Conservation (phyloP, 805 yeast genomes). For the Kurtzmaniella cleridarum region DNA sequence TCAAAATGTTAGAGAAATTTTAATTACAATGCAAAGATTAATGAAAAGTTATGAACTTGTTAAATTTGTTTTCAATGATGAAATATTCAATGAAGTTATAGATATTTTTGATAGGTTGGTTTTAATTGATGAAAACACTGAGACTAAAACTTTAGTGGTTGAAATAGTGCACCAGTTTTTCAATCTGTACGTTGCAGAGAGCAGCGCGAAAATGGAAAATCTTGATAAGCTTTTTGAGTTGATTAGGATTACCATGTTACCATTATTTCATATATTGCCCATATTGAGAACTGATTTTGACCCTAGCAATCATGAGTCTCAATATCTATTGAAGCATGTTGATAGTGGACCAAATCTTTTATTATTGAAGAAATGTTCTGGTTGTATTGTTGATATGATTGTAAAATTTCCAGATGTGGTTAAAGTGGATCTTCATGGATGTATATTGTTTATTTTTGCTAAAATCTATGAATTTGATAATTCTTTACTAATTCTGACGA, state of each 20-base stretch:
- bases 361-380: slow-evolving; percentile 45
- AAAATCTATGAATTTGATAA: slow-evolving; percentile 44
- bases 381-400: slow-evolving; percentile 56
- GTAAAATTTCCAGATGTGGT: slow-evolving; percentile 62
- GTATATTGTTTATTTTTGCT: slow-evolving; percentile 60
- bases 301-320: slow-evolving; percentile 17
- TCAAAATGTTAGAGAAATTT: slow-evolving; percentile 44
- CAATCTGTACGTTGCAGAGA: slow-evolving; percentile 29
- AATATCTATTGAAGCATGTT: slow-evolving; percentile 21
- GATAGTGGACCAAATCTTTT: slow-evolving; percentile 34
- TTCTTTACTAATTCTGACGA: slow-evolving; percentile 39
- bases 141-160: slow-evolving; percentile 50
- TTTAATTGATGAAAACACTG: slow-evolving; percentile 54
- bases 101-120: slow-evolving; percentile 72
- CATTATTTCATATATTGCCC: slow-evolving; percentile 57
- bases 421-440: slow-evolving; percentile 64
- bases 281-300: slow-evolving; percentile 46
- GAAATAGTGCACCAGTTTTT: slow-evolving; percentile 28
- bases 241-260: slow-evolving; percentile 61
- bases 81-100: slow-evolving; percentile 67
- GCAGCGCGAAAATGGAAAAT: slow-evolving; percentile 37
- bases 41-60: slow-evolving; percentile 54
- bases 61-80: slow-evolving; percentile 56
- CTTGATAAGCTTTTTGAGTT: slow-evolving; percentile 82
- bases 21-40: slow-evolving; percentile 44